These are phyloP conservation scores for Populus davidiana DNA, from an alignment of 345 rosid genomes.

Conservation along the genomic window DNA sequence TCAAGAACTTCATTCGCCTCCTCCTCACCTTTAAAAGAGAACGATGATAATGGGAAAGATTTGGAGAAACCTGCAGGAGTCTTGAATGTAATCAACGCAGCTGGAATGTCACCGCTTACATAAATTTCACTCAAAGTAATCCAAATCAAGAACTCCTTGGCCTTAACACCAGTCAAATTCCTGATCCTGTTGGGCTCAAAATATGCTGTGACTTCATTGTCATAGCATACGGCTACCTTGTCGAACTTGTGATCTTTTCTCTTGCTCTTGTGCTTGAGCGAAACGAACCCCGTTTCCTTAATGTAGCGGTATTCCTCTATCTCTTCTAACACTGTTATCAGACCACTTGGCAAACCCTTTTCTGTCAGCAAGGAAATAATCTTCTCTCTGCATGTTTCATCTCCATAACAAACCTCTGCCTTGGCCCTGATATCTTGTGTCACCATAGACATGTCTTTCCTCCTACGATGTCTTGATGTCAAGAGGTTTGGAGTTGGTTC, in stretches of 20 bases:
- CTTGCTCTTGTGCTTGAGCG: slow-evolving; percentile 26
- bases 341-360: slow-evolving; percentile 21
- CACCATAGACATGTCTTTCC: background rate
- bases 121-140: slow-evolving; percentile 21
- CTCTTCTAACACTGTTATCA: slow-evolving; percentile 12
- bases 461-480: background rate
- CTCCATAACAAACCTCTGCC: slow-evolving; percentile 26
- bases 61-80: slow-evolving; percentile 23
- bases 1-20: background rate
- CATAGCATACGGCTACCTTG: slow-evolving; percentile 12
- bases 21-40: slow-evolving; percentile 8
- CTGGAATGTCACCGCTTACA: background rate
- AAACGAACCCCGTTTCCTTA: slow-evolving; percentile 26
- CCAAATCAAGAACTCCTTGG: slow-evolving; percentile 31
- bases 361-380: slow-evolving; percentile 10
- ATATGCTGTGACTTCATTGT: slow-evolving; percentile 20
- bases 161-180: slow-evolving; percentile 35
- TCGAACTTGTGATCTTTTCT: slow-evolving; percentile 18
- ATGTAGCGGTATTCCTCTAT: slow-evolving; percentile 27
- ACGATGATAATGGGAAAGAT: slow-evolving; percentile 22
- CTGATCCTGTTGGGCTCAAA: slow-evolving; percentile 26
- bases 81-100: slow-evolving; percentile 24
- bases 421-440: slow-evolving; percentile 13
- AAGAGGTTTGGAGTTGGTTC: background rate
- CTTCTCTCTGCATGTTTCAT: slow-evolving; percentile 24